These are phyloP conservation scores for Mortierella hygrophila DNA, from an alignment of 192 early-diverging fungal genomes.

Conservation along the genomic window DNA sequence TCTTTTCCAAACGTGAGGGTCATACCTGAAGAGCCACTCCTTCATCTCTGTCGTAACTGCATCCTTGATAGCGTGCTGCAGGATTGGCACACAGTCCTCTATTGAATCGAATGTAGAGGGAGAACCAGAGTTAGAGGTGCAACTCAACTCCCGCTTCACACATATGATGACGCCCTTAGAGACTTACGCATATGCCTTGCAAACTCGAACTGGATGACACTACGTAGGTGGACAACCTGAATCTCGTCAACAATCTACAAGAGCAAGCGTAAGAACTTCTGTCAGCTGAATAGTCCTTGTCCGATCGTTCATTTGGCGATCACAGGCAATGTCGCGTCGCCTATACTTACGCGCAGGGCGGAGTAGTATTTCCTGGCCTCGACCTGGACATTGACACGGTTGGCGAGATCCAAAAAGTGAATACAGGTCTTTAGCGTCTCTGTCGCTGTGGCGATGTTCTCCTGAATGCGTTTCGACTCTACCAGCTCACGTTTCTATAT, in stretches of 20 bases:
- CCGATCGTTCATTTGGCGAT: not conserved
- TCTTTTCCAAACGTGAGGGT: not conserved
- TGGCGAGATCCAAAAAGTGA: constrained; percentile 88
- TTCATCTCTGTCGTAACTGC: constrained; percentile 90
- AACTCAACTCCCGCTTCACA: not conserved
- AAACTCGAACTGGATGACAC: constrained; percentile 86
- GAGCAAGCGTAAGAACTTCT: not conserved
- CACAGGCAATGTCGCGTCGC: not conserved
- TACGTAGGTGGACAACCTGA: constrained; percentile 79
- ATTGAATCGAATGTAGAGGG: not conserved
- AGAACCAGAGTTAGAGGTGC: not conserved
- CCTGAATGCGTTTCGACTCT: constrained; percentile 80
- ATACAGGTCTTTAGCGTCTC: constrained; percentile 86
- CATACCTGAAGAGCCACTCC: constrained; percentile 90
- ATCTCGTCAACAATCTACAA: constrained; percentile 86
- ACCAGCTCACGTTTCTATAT: constrained; percentile 84
- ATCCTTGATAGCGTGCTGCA: constrained; percentile 88
- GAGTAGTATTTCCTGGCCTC: constrained; percentile 90
- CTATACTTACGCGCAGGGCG: constrained; percentile 78
- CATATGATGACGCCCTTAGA: not conserved
- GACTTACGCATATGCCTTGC: constrained; percentile 82
- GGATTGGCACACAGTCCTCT: constrained; percentile 91
- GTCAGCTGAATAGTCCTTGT: not conserved
- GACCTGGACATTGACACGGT: constrained; percentile 85
- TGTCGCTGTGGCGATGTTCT: constrained; percentile 89